phyloP scores from a whole-genome alignment of 768 basidiomycete species.

The Sporobolomyces phaffii region DNA sequence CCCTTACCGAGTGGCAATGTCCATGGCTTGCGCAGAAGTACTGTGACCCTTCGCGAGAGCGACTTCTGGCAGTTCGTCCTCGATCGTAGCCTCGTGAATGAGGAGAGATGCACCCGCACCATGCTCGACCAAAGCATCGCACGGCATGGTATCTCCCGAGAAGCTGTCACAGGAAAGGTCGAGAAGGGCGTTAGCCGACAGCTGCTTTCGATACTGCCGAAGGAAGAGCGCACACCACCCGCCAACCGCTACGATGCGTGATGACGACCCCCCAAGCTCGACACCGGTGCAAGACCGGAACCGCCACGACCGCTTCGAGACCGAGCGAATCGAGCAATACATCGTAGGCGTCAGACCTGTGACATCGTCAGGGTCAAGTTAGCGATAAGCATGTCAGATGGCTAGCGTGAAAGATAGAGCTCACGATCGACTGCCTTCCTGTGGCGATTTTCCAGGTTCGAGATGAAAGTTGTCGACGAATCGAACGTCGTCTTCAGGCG shows the following conservation, averaged over 20 bases:
- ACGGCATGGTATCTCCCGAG: slow-evolving; percentile 84
- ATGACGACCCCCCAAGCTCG: slow-evolving; percentile 67
- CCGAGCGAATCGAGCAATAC: slow-evolving; percentile 48
- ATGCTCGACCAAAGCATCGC: slow-evolving; percentile 59
- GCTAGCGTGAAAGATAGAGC: not conserved
- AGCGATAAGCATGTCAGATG: no score
- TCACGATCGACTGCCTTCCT: slow-evolving; percentile 24
- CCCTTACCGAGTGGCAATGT: slow-evolving; percentile 62
- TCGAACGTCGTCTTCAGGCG: slow-evolving; percentile 12
- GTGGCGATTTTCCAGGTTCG: slow-evolving; percentile 19
- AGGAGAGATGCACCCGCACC: slow-evolving; percentile 68
- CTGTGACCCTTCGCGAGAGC: slow-evolving; percentile 67
- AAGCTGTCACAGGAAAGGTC: slow-evolving; percentile 59
- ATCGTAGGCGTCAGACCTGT: not conserved
- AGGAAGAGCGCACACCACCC: slow-evolving; percentile 57
- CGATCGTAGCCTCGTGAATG: slow-evolving; percentile 92
- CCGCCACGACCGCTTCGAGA: slow-evolving; percentile 59
- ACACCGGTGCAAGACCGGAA: slow-evolving; percentile 67
- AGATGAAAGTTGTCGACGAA: slow-evolving; percentile 29
- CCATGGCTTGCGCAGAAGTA: slow-evolving; percentile 81
- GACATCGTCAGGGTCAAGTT: not conserved
- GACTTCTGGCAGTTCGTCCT: slow-evolving; percentile 65
- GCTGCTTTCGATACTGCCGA: not conserved
- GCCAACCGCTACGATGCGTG: slow-evolving; percentile 66
- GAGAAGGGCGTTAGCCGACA: no score